Conservation (phyloP, 768 basidiomycete species). For the Agrocybe chaxingu region DNA sequence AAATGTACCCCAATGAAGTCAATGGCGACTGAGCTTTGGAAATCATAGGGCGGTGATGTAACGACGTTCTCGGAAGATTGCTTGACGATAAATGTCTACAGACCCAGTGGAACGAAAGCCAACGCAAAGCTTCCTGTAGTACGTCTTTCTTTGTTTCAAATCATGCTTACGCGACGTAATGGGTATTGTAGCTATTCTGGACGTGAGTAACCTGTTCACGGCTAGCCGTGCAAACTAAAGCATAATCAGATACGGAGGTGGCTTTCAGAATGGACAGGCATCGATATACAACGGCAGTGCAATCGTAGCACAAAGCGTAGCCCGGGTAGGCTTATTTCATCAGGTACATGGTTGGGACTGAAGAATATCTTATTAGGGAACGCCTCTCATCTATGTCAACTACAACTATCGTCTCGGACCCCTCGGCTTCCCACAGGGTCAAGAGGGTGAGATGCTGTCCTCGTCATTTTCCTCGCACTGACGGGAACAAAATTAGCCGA, state of each 20-base stretch:
- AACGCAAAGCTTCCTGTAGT: slow-evolving; percentile 30
- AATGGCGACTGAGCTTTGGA: slow-evolving; percentile 9
- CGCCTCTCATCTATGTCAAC: slow-evolving; percentile 37
- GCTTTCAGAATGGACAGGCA: slow-evolving; percentile 20
- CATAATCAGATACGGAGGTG: slow-evolving; percentile 20
- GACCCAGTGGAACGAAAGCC: slow-evolving; percentile 32
- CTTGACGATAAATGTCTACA: slow-evolving; percentile 51
- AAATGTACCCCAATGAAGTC: background rate
- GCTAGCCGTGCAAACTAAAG: background rate
- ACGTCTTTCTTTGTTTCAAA: slow-evolving; percentile 2
- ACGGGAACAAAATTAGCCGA: slow-evolving; percentile 18
- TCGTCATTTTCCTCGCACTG: background rate
- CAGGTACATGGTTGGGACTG: background rate
- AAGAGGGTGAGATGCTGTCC: slow-evolving; percentile 17
- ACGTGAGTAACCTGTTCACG: background rate
- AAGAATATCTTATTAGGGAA: slow-evolving; percentile 21
- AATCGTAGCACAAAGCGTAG: slow-evolving; percentile 27
- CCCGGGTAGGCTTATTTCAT: slow-evolving; percentile 18
- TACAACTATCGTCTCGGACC: slow-evolving; percentile 38
- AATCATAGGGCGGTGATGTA: slow-evolving; percentile 29
- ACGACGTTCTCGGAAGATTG: slow-evolving; percentile 45
- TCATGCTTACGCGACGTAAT: background rate
- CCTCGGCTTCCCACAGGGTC: slow-evolving; percentile 37
- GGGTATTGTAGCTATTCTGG: background rate
- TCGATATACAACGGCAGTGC: slow-evolving; percentile 22